Base-by-base conservation (phyloP, 768 basidiomycete genomes). In the Podaxis pistillaris region DNA sequence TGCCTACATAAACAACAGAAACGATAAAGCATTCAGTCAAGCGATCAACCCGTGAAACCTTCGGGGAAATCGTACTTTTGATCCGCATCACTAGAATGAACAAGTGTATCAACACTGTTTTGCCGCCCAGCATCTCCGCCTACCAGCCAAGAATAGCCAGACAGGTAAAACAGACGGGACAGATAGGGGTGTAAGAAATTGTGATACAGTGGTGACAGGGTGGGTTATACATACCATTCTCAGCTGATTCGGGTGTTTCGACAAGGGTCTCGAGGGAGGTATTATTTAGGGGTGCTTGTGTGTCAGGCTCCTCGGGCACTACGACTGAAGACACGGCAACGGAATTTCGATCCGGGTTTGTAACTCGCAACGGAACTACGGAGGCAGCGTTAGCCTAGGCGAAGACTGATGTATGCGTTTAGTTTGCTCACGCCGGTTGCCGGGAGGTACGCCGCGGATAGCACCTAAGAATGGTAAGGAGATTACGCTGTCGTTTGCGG, bases 381-480 rank as follows among this genome's bases (percentile, higher is more conserved):
- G 19, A 46, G 19, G 5, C 5, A n/a, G 36, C 46, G 57, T 33
- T 22, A 57, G 28, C 46, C 33, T 60, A 41, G 65, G 56, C 46
- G 36, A 50, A 37, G 5, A 28, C 19, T 60, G 9, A 59, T 49
- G 55, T 1, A 60, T 56, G 54, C 30, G 52, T 24, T 17, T 61
- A 30, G 49, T 49, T 50, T 54, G 70, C 78, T 46, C 63, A 81
- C 81, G 66, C 70, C 81, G 78, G 72, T 83, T 78, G 60, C 79
- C 76, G 22, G 75, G 69, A 26, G 82, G 82, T 15, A 83, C 82
- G 60, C 76, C 75, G 40, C 80, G 74, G 40, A 83, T 73, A 72
- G 79, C 75, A 63, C 76, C 78, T 60, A 83, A 72, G 60, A 79
- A 72, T 24, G 82, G 82, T n/a, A 83, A 71, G 13, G 81, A 82